Evolutionary conservation across 2,329 filamentous ascomycete species (phyloP).

Genomic region (Fusarium sp.): DNA sequence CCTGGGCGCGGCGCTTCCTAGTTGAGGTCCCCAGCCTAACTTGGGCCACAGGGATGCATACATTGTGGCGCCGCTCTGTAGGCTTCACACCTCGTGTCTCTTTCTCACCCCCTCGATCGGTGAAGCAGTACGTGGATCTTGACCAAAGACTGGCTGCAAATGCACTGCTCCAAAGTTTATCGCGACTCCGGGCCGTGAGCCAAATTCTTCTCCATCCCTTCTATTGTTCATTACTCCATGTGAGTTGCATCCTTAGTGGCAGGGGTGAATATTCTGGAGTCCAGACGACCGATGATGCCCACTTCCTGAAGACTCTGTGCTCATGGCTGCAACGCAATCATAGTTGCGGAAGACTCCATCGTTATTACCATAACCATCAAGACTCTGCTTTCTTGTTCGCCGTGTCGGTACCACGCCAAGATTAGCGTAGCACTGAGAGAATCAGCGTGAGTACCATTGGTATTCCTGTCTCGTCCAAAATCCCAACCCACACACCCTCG

Average conservation of each 20-base stretch:
- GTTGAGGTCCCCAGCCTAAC: constrained; percentile 26
- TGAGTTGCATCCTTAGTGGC: constrained; percentile 43
- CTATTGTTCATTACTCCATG: constrained; percentile 39
- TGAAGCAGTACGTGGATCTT: not conserved
- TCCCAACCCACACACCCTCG: constrained; percentile 31
- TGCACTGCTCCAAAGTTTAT: constrained; percentile 18
- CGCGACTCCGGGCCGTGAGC: constrained; percentile 42
- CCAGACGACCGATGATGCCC: constrained; percentile 39
- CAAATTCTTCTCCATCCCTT: constrained; percentile 49
- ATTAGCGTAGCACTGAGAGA: constrained; percentile 35
- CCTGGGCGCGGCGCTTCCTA: constrained; percentile 31
- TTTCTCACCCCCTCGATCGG: not conserved
- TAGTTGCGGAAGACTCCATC: constrained; percentile 32
- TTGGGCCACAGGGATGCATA: constrained; percentile 25
- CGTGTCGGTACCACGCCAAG: constrained; percentile 39
- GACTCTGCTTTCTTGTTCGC: constrained; percentile 40
- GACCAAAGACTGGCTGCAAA: constrained; percentile 30
- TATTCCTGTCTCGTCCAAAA: constrained; percentile 8
- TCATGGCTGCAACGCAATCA: constrained; percentile 39
- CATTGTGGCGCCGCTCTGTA: constrained; percentile 25
- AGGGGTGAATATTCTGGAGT: constrained; percentile 40
- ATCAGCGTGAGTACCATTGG: constrained; percentile 17
- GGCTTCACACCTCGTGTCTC: constrained; percentile 5
- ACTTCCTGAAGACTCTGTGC: constrained; percentile 37
- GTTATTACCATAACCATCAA: constrained; percentile 19